Percentiles rank a stretch among this genome's conserved stretches.
These are phyloP conservation scores for Rhodotorula sp. DNA, from an alignment of 1,284 basidiomycete genomes.

Conservation along the genomic window DNA sequence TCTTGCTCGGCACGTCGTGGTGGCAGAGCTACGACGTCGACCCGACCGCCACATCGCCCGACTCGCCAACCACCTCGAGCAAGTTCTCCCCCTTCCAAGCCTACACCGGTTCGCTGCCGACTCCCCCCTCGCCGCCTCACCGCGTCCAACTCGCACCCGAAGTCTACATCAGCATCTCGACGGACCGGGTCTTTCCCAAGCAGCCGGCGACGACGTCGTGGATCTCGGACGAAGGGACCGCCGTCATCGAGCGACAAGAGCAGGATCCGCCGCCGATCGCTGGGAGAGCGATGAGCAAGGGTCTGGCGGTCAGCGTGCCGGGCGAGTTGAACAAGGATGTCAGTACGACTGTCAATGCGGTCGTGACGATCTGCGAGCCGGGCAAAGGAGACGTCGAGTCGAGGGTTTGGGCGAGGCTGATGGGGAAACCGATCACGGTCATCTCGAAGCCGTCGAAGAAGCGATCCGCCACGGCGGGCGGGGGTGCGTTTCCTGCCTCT, in stretches of 20 bases:
- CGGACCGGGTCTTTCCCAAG: conserved; percentile 77
- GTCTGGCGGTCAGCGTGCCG: conserved; percentile 74
- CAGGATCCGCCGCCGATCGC: conserved; percentile 45
- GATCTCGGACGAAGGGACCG: conserved; percentile 75
- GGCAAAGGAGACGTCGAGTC: conserved; percentile 72
- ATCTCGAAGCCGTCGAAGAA: conserved; percentile 74
- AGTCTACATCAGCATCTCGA: conserved; percentile 86
- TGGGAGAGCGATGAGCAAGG: conserved; percentile 83
- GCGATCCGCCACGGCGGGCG: conserved; percentile 67
- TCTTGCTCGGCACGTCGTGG: conserved; percentile 93
- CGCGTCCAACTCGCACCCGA: conserved; percentile 72
- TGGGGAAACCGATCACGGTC: conserved; percentile 90
- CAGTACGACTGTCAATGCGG: conserved; percentile 14
- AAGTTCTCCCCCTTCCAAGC: neutral
- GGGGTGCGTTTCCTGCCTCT: neutral
- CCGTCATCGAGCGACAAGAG: conserved; percentile 65
- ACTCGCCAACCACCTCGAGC: conserved; percentile 39
- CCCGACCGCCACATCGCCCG: neutral
- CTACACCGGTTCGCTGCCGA: conserved; percentile 53
- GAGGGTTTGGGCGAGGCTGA: conserved; percentile 73
- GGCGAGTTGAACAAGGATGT: conserved; percentile 28
- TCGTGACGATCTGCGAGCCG: conserved; percentile 80
- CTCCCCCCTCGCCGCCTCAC: conserved; percentile 53
- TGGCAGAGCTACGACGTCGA: conserved; percentile 57
- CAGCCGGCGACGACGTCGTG: conserved; percentile 64